Evolutionary conservation across 2,329 filamentous ascomycete species (phyloP), one percentile per base, ranked within the genome.

Genomic region (Hypoxylon sp.): DNA sequence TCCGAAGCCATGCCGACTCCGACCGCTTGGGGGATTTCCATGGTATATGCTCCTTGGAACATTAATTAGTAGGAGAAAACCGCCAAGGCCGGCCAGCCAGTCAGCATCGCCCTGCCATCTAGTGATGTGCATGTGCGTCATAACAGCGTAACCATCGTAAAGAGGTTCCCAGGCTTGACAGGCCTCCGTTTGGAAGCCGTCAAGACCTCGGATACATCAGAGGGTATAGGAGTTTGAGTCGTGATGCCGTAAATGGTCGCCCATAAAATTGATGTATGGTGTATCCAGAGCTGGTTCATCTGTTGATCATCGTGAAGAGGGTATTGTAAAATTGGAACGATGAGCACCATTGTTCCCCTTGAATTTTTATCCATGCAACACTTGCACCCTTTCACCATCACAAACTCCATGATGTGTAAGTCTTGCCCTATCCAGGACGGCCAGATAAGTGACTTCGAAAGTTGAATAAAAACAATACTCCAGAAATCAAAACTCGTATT

Each of bases 131-230:
- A 65, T 75, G 69, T 75, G 74, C 74, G 71, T 76, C 75, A 74
- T 76, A 76, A 76, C 70, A 74, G 70, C 74, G 74, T 76, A 75
- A 73, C 74, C 74, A 74, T 76, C 75, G 72, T 76, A 69, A 76
- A 71, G 70, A 72, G 71, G 69, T 63, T 61, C 65, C 62, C 68
- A 59, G 65, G 69, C 61, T 66, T 59, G 41, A 56, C 64, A 66
- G 55, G 64, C 48, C 57, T 56, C 49, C 65, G 43, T 52, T 65
- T 49, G 63, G 64, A 66, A 65, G 66, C 50, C 49, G 59, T 64
- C 64, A 59, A 66, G 59, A 70, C 66, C 64, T 68, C 49, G 54
- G 69, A 70, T 65, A 69, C 70, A 73, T 72, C 69, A 64, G 69
- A 72, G 72, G 74, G 73, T 76, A 74, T 75, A 74, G 71, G 68